Percentiles rank a stretch among this genome's conserved stretches.
Conservation (phyloP, 148 eudicot species). For the Silene conica region DNA sequence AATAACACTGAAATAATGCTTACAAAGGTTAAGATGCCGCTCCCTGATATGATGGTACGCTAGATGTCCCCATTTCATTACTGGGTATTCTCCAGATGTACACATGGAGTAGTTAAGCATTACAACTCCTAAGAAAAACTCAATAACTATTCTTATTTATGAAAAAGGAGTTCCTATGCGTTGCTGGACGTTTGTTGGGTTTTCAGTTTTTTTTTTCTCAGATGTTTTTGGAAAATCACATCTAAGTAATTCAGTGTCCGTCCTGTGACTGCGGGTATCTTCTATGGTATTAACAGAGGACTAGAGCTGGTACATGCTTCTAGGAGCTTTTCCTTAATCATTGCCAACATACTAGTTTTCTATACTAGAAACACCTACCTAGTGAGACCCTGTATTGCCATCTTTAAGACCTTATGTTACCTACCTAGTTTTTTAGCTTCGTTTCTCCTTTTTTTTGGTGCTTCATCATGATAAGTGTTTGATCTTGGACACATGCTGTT, state of each 20-base stretch:
- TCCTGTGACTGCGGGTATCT: background rate
- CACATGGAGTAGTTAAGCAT: background rate
- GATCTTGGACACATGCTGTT: background rate
- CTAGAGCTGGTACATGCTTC: background rate
- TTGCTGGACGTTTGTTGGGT: background rate
- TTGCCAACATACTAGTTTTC: background rate
- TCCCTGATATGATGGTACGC: constrained; percentile 96
- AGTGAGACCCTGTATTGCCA: background rate
- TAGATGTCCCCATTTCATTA: constrained; percentile 7
- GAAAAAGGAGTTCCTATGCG: background rate
- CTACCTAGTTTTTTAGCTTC: background rate
- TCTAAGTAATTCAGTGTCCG: background rate
- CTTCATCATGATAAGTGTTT: background rate
- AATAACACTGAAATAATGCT: constrained; percentile 97
- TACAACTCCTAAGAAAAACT: background rate
- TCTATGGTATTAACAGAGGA: background rate
- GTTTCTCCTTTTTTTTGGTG: background rate
- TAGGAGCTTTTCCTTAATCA: background rate
- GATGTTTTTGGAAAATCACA: background rate
- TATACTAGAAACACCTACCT: background rate
- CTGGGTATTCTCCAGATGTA: constrained; percentile 2
- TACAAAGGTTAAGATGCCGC: constrained; percentile 98
- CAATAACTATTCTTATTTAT: background rate
- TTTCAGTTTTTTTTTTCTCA: background rate
- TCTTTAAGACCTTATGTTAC: background rate